Conservation (phyloP, 2,329 filamentous ascomycete species). For the Neospermospora avenae region DNA sequence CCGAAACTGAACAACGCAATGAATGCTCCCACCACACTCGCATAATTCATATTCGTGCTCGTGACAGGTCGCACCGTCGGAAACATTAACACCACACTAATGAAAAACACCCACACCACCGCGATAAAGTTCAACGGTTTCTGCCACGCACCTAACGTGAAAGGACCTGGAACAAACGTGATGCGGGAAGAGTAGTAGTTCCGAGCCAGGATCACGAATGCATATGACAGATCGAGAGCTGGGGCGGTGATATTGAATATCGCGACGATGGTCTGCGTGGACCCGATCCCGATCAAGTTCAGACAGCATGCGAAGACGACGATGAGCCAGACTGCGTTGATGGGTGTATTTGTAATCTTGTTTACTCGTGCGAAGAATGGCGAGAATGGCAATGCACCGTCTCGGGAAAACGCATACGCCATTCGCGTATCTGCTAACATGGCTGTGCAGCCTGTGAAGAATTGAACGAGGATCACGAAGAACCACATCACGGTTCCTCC, state of each 20-base stretch:
- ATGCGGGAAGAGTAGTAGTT: slow-evolving; percentile 27
- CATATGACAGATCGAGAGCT: slow-evolving; percentile 51
- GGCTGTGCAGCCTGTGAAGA: slow-evolving; percentile 62
- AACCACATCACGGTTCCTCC: slow-evolving; percentile 60
- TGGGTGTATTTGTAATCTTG: slow-evolving; percentile 51
- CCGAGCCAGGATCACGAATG: slow-evolving; percentile 55
- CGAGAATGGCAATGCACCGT: slow-evolving; percentile 59
- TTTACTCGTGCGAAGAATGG: slow-evolving; percentile 49
- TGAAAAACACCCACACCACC: slow-evolving; percentile 59
- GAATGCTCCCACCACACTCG: slow-evolving; percentile 42
- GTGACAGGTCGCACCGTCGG: slow-evolving; percentile 47
- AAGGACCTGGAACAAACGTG: slow-evolving; percentile 44
- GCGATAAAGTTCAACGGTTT: slow-evolving; percentile 53
- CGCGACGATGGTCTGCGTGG: slow-evolving; percentile 47
- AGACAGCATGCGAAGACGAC: slow-evolving; percentile 53
- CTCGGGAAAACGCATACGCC: slow-evolving; percentile 59
- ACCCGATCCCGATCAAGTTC: slow-evolving; percentile 50
- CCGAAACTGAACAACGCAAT: slow-evolving; percentile 47
- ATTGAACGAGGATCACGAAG: slow-evolving; percentile 60
- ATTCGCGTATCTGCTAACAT: slow-evolving; percentile 62
- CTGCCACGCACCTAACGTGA: slow-evolving; percentile 53
- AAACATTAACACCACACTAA: slow-evolving; percentile 58
- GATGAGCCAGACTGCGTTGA: slow-evolving; percentile 63
- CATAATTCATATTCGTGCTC: slow-evolving; percentile 49
- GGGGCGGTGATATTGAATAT: slow-evolving; percentile 53